Percentiles rank a stretch among this genome's conserved stretches.
Conservation (phyloP, 1,139 yeast genomes). For the Candida sp. region DNA sequence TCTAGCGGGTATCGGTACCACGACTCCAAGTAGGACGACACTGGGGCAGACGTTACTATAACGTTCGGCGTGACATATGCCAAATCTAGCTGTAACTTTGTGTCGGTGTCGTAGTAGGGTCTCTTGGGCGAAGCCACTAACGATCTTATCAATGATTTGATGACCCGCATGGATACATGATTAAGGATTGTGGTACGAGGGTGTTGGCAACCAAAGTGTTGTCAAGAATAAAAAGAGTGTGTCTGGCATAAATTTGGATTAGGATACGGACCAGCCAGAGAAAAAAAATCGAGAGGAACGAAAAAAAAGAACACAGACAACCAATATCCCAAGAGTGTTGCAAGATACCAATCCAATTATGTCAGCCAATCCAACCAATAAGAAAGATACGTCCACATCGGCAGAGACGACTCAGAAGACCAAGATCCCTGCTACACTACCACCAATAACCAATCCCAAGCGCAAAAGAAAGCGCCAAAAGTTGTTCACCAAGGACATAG, state of each 20-base stretch:
- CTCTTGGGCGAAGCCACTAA: slow-evolving; percentile 30
- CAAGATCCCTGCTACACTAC: slow-evolving; percentile 2
- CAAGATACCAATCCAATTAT: neutral
- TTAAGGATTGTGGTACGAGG: neutral
- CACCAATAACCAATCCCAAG: slow-evolving; percentile 16
- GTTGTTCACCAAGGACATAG: slow-evolving; percentile 67
- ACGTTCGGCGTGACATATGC: slow-evolving; percentile 65
- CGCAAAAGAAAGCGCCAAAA: slow-evolving; percentile 37
- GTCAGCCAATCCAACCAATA: neutral
- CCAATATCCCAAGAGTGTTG: neutral
- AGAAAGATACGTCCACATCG: neutral
- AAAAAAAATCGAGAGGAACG: neutral
- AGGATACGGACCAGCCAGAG: no score
- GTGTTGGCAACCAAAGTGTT: neutral
- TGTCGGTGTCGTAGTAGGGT: slow-evolving; percentile 18
- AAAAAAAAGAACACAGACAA: neutral
- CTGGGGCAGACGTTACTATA: slow-evolving; percentile 80
- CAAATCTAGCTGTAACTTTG: slow-evolving; percentile 52
- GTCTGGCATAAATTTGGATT: no score
- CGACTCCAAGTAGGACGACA: slow-evolving; percentile 42
- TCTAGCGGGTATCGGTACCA: slow-evolving; percentile 59
- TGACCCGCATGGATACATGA: slow-evolving; percentile 8
- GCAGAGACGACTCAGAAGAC: neutral
- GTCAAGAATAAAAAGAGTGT: neutral
- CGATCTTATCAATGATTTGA: slow-evolving; percentile 19